Evolutionary conservation across 148 eudicot species (phyloP).

Genomic region (Arbutus unedo): DNA sequence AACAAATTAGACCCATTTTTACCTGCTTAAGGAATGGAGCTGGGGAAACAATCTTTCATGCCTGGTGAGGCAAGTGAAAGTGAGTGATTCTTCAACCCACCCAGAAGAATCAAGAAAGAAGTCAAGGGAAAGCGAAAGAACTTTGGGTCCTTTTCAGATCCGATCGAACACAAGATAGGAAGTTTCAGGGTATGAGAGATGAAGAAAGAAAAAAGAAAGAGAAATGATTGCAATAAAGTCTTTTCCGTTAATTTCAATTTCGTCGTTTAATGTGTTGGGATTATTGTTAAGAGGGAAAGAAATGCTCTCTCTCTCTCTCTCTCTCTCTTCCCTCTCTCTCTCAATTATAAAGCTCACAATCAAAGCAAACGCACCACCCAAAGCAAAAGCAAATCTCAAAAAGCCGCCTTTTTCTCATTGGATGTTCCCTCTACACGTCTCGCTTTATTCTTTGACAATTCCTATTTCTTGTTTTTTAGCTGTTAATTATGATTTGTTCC

Average conservation of each 20-base stretch:
- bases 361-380: constrained; percentile 26
- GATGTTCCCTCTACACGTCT: constrained; percentile 8
- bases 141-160: constrained; percentile 45
- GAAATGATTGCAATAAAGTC: background rate
- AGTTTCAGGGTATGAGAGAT: background rate
- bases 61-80: constrained; percentile 25
- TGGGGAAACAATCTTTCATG: constrained; percentile 42
- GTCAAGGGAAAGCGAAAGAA: constrained; percentile 30
- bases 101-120: constrained; percentile 6
- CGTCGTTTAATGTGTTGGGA: constrained; percentile 16
- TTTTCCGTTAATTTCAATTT: constrained; percentile 1
- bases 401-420: constrained; percentile 22
- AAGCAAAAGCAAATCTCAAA: constrained; percentile 22
- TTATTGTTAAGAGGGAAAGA: background rate
- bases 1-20: constrained; percentile 13
- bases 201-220: background rate
- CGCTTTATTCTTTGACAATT: background rate
- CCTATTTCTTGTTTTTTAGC: background rate
- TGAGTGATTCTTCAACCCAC: constrained; percentile 27
- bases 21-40: constrained; percentile 38
- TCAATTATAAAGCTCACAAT: constrained; percentile 25
- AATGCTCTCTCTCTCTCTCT: background rate
- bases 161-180: constrained; percentile 23
- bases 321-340: background rate
- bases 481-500: background rate